Conservation (phyloP, 257 asterid genomes). For the Fraxinus americana region DNA sequence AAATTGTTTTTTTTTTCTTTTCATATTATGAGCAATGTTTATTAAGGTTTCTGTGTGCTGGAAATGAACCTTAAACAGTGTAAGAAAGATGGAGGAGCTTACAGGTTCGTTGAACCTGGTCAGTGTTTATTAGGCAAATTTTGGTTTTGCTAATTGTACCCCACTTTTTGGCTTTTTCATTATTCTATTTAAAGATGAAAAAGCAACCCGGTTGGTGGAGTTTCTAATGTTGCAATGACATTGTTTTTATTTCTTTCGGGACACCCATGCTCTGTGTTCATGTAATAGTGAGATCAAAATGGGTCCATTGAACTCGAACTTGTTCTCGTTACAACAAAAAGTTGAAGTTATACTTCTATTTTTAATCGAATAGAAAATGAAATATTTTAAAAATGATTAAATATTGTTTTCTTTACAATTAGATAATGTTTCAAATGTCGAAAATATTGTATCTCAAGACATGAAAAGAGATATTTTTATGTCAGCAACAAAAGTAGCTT, state of each 20-base stretch:
- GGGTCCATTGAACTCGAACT: neutral
- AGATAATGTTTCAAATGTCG: no score
- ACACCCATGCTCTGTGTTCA: neutral
- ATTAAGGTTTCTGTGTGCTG: neutral
- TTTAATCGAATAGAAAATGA: no score
- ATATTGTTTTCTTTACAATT: no score
- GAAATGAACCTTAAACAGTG: neutral
- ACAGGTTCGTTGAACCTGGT: constrained; percentile 4
- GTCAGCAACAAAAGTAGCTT: no score
- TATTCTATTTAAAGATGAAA: neutral
- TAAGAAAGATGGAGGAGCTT: neutral
- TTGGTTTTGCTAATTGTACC: neutral
- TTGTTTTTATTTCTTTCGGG: neutral
- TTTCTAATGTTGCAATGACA: neutral
- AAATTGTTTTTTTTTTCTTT: no score
- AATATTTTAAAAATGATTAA: no score
- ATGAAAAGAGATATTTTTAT: no score
- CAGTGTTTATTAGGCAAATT: neutral
- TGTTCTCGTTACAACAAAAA: no score
- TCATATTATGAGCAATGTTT: neutral
- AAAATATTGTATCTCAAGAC: no score
- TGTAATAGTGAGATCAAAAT: neutral
- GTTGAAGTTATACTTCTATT: no score
- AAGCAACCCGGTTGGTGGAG: neutral
- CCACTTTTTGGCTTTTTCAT: neutral